Conservation (phyloP, 2,329 filamentous ascomycete genomes). For the Knufia fluminis region DNA sequence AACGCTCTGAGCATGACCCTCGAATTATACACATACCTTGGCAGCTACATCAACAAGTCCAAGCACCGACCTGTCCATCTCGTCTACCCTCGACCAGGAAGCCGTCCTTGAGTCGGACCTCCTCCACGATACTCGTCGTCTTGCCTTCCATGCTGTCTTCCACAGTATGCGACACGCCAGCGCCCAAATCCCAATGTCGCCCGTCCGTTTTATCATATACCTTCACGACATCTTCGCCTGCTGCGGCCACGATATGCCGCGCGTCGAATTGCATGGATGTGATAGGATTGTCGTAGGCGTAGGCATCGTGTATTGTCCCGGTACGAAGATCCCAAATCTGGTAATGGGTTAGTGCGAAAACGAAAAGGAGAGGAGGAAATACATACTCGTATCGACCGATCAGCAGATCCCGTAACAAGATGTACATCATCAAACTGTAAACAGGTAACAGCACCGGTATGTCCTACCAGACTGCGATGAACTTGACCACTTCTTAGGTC, state of each 20-base stretch:
- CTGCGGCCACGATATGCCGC: constrained; percentile 79
- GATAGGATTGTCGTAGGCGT: constrained; percentile 84
- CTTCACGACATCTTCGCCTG: constrained; percentile 88
- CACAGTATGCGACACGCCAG: constrained; percentile 50
- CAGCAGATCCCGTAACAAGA: constrained; percentile 82
- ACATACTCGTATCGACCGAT: constrained; percentile 89
- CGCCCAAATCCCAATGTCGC: constrained; percentile 91
- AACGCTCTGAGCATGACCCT: no score
- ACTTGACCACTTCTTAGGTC: constrained; percentile 94
- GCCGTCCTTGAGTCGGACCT: constrained; percentile 82
- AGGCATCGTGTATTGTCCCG: constrained; percentile 89
- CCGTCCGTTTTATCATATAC: constrained; percentile 97
- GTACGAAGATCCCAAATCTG: constrained; percentile 98
- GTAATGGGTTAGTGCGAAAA: constrained; percentile 4
- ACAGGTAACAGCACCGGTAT: constrained; percentile 88
- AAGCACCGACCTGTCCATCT: constrained; percentile 82
- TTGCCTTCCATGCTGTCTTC: constrained; percentile 56
- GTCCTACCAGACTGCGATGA: constrained; percentile 89
- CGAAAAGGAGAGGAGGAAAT: constrained; percentile 11
- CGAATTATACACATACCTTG: no score
- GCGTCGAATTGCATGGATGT: constrained; percentile 97
- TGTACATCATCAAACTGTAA: constrained; percentile 95
- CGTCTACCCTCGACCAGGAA: constrained; percentile 84
- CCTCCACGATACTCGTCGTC: constrained; percentile 63
- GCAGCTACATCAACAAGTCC: constrained; percentile 52